These are phyloP conservation scores for Stephania japonica DNA, from an alignment of 164 flowering plant genomes.

Conservation along the genomic window DNA sequence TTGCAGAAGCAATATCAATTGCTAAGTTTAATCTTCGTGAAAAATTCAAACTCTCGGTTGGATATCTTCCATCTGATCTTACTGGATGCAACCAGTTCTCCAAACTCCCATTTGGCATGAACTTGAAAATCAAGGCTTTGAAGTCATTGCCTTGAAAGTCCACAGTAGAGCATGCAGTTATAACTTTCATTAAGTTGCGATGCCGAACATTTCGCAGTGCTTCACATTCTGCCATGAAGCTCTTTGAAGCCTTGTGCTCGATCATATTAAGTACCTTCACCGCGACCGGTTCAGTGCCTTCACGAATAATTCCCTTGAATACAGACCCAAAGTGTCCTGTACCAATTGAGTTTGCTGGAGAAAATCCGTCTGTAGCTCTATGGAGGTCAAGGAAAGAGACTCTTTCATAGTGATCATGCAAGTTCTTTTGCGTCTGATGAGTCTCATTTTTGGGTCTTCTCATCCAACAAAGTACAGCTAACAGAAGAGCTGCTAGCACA, in stretches of 20 bases:
- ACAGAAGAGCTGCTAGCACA: not conserved
- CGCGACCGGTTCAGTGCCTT: not conserved
- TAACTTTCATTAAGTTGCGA: too few relatives aligned
- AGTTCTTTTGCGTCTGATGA: not conserved
- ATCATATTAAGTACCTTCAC: constrained; percentile 4
- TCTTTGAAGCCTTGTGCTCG: too few relatives aligned
- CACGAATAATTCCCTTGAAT: constrained; percentile 1
- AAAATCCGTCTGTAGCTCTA: constrained; percentile 7
- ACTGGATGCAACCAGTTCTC: not conserved
- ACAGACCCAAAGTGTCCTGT: constrained; percentile 9
- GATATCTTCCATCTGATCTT: not conserved
- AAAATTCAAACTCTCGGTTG: not conserved
- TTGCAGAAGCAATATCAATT: not conserved
- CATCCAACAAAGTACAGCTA: too few relatives aligned
- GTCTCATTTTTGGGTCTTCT: not conserved
- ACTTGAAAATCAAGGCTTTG: constrained; percentile 14
- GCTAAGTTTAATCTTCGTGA: not conserved
- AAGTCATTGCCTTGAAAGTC: not conserved
- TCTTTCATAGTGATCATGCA: not conserved
- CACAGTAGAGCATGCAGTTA: too few relatives aligned
- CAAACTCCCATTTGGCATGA: constrained; percentile 1
- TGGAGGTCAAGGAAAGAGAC: constrained; percentile 5
- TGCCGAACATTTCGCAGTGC: too few relatives aligned
- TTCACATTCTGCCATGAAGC: too few relatives aligned
- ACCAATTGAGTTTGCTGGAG: constrained; percentile 10